A percentile compares a stretch with the other conserved stretches of the same genome.
Evolutionary conservation across 441 rosid species (phyloP).

Genomic region (Euphorbia celastroides): DNA sequence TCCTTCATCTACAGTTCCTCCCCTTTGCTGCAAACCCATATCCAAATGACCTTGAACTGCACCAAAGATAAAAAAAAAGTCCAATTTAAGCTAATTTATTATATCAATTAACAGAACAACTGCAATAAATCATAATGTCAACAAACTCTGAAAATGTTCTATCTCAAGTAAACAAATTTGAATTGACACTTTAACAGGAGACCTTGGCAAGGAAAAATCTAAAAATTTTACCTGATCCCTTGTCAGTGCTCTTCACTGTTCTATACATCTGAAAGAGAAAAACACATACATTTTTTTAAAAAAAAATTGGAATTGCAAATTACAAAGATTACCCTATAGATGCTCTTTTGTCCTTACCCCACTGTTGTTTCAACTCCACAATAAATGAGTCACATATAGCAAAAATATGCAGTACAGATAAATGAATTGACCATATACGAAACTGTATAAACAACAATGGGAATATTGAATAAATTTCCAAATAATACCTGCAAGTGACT

Average conservation of each 20-base stretch:
- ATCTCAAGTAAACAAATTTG: slow-evolving; percentile 18
- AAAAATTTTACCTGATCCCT: slow-evolving; percentile 59
- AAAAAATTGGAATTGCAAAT: too few relatives aligned
- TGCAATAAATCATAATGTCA: slow-evolving; percentile 15
- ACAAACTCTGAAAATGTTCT: slow-evolving; percentile 3
- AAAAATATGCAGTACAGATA: slow-evolving; percentile 13
- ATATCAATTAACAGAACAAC: slow-evolving; percentile 12
- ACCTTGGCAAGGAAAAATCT: slow-evolving; percentile 4
- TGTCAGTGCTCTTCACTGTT: slow-evolving; percentile 97
- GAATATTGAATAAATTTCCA: slow-evolving; percentile 15
- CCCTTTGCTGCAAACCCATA: slow-evolving; percentile 33
- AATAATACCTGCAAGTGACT: slow-evolving; percentile 92
- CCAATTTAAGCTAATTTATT: slow-evolving; percentile 15
- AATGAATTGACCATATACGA: slow-evolving; percentile 20
- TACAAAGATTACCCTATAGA: slow-evolving; percentile 38
- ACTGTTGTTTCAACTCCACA: slow-evolving; percentile 29
- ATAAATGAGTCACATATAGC: slow-evolving; percentile 22
- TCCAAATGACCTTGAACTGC: slow-evolving; percentile 51
- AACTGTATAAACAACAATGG: slow-evolving; percentile 14
- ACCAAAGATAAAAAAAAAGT: slow-evolving; percentile 26
- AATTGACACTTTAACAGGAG: too few relatives aligned
- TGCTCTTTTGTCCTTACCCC: slow-evolving; percentile 47
- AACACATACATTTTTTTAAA: slow-evolving; percentile 2
- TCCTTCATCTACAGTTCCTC: slow-evolving; percentile 23
- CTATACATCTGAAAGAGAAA: slow-evolving; percentile 91